A percentile compares a stretch with the other conserved stretches of the same genome.
These are phyloP conservation scores for Teunomyces lycoperdinae DNA, from an alignment of 805 yeast species.

Conservation along the genomic window DNA sequence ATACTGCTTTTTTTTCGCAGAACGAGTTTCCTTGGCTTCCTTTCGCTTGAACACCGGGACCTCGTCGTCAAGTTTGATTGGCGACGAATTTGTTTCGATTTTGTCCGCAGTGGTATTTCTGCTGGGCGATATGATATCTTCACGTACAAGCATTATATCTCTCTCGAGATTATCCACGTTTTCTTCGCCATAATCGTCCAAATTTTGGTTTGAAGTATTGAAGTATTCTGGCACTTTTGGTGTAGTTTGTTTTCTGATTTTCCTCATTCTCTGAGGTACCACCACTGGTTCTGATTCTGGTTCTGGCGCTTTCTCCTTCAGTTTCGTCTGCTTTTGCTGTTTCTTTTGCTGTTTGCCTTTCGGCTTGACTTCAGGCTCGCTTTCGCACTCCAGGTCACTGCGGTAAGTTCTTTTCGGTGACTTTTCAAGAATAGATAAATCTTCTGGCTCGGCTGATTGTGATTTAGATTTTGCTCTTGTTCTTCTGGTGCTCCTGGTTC, in stretches of 20 bases:
- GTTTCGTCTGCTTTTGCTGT: background rate
- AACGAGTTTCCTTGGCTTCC: background rate
- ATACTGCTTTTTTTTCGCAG: slow-evolving; percentile 2
- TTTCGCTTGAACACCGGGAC: background rate
- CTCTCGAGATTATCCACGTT: slow-evolving; percentile 27
- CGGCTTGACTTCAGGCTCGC: slow-evolving; percentile 3
- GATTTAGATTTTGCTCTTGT: slow-evolving; percentile 1
- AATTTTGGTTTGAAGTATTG: slow-evolving; percentile 10
- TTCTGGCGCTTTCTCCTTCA: background rate
- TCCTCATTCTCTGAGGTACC: background rate
- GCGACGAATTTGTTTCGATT: slow-evolving; percentile 3
- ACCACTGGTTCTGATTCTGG: background rate
- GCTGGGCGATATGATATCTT: background rate
- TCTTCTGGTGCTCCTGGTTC: background rate
- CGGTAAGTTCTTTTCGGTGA: background rate
- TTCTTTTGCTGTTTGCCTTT: background rate
- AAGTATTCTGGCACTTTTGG: slow-evolving; percentile 4
- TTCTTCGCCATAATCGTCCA: slow-evolving; percentile 36
- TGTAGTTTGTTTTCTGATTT: slow-evolving; percentile 1
- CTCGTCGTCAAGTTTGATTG: slow-evolving; percentile 10
- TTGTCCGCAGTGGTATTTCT: background rate
- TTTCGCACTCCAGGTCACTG: slow-evolving; percentile 2
- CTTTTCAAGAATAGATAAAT: background rate
- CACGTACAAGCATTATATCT: slow-evolving; percentile 4
- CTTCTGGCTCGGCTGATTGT: background rate